Percentiles rank a stretch among this genome's conserved stretches.
phyloP scores from a whole-genome alignment of 495 filamentous ascomycete species.

The Penicillium dipodomyicola region DNA sequence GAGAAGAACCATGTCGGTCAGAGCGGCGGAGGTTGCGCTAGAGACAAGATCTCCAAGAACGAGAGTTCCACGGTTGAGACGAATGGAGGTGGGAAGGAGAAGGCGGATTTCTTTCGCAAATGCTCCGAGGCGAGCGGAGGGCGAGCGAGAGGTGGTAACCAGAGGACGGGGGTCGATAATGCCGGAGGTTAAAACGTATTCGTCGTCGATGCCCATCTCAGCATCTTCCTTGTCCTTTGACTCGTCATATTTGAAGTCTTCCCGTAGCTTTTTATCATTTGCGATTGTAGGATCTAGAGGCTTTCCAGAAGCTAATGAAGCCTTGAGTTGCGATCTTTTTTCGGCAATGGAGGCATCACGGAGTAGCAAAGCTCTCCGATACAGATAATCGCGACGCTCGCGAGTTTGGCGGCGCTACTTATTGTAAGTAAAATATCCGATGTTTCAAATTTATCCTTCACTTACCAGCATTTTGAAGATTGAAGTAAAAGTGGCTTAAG shows the following conservation, averaged over 20 bases:
- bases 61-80: slow-evolving; percentile 87
- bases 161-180: slow-evolving; percentile 82
- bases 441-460: not conserved
- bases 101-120: slow-evolving; percentile 97
- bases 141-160: slow-evolving; percentile 89
- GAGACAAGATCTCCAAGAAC: slow-evolving; percentile 80
- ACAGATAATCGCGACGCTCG: slow-evolving; percentile 91
- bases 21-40: slow-evolving; percentile 71
- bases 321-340: slow-evolving; percentile 82
- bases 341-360: slow-evolving; percentile 89
- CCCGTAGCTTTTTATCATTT: slow-evolving; percentile 79
- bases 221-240: slow-evolving; percentile 49
- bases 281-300: slow-evolving; percentile 84
- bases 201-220: slow-evolving; percentile 82
- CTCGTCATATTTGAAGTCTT: slow-evolving; percentile 94
- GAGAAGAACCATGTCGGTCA: slow-evolving; percentile 83
- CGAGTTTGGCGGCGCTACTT: slow-evolving; percentile 67
- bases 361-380: slow-evolving; percentile 74
- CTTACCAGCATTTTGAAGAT: slow-evolving; percentile 45
- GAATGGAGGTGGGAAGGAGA: slow-evolving; percentile 84
- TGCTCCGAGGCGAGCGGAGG: slow-evolving; percentile 74
- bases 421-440: slow-evolving; percentile 17
- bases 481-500: slow-evolving; percentile 7
- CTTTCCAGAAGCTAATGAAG: slow-evolving; percentile 79
- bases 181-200: slow-evolving; percentile 83